Base-by-base conservation (phyloP, 2,329 filamentous ascomycete species). In the Xylariaceae sp. region DNA sequence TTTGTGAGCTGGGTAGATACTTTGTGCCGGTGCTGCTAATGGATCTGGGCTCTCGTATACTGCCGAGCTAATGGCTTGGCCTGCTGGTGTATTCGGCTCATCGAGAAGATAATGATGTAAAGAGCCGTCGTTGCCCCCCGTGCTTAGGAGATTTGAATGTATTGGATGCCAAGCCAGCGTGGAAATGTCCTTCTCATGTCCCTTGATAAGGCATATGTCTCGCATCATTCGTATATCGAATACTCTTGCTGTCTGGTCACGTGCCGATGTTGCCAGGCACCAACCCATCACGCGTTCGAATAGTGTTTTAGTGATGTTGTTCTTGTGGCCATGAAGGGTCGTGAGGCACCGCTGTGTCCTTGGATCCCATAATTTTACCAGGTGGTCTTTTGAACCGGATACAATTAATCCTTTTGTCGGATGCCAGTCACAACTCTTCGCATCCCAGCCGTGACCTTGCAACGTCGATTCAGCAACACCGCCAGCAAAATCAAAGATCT, bases 191-290 rank as follows among this genome's bases (percentile, higher is more conserved):
- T 97, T 97, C 64, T 97, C 92, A 69, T 97, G 92, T 6, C 94
- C 94, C 63, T 93, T 89, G 18, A 99, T 82, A 40, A 97, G 83
- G 64, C 92, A 91, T 50, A 97, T 92, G 71, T 99, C 94, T 59
- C 94, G 89, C 94, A 99, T 97, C 89, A 96, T 96, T 42, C 94
- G 86, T 50, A 99, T 80, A 70, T 99, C 94, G 67, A 97, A 97
- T 39, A 99, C 85, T 55, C 94, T 86, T 7, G 92, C 92, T 1
- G 91, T 96, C 70, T 96, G 91, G 67, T 99, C 94, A 69, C 94
- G 84, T 36, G 92, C 94, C 26, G 92, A 95, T 0, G 94, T 97
- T 29, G 93, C 94, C 41, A 99, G 82, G 57, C 96, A 88, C 60
- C 88, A 82, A 24, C 91, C 92, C 66, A 90, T 88, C 8, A 90